Evolutionary conservation across 2,329 filamentous ascomycete genomes (phyloP).

Genomic region (Alternaria longipes): DNA sequence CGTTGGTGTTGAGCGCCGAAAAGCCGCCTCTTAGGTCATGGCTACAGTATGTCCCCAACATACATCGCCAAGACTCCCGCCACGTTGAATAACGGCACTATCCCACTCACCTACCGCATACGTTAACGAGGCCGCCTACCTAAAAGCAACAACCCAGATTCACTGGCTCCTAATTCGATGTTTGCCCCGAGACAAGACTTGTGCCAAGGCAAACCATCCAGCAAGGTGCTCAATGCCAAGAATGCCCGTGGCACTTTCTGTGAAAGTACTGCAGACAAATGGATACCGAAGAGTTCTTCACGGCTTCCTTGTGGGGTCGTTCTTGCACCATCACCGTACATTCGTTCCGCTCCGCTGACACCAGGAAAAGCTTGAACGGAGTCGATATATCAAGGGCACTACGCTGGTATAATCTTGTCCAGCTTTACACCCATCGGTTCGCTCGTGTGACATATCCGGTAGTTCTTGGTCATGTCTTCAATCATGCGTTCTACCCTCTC

Average conservation of each 20-base stretch:
- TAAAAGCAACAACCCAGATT: conserved; percentile 3
- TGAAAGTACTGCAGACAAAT: conserved; percentile 4
- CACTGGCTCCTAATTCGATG: conserved; percentile 20
- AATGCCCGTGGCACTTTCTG: conserved; percentile 20
- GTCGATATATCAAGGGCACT: conserved; percentile 31
- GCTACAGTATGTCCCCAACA: conserved; percentile 6
- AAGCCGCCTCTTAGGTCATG: background rate
- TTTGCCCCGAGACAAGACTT: conserved; percentile 18
- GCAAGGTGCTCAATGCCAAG: conserved; percentile 44
- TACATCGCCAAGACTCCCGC: conserved; percentile 31
- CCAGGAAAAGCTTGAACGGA: conserved; percentile 2
- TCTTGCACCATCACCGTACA: conserved; percentile 27
- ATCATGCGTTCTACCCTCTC: conserved; percentile 4
- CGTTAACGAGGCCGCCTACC: background rate
- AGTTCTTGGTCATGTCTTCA: conserved; percentile 25
- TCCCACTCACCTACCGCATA: conserved; percentile 16
- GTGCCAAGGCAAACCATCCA: conserved; percentile 32
- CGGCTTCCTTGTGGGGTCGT: conserved; percentile 8
- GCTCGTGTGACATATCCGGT: conserved; percentile 3
- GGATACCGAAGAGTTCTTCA: conserved; percentile 25
- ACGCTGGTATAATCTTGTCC: conserved; percentile 14
- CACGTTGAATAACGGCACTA: conserved; percentile 3
- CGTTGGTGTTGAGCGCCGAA: conserved; percentile 1
- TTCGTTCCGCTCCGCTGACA: conserved; percentile 15
- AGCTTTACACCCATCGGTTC: conserved; percentile 3